Base-by-base conservation (phyloP, 2,329 filamentous ascomycete species). In the Diaporthe destruens region DNA sequence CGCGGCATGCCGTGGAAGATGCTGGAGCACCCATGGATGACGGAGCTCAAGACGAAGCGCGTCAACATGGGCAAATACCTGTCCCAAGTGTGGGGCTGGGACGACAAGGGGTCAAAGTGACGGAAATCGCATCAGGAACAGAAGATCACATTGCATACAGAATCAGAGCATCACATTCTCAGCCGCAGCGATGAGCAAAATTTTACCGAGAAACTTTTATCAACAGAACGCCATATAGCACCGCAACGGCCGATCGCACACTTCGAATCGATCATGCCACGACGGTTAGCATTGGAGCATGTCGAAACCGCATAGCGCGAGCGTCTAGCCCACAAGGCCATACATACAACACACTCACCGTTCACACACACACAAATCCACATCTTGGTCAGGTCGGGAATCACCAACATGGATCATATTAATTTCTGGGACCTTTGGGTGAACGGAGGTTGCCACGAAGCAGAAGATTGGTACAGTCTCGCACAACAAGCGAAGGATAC, bases 21-120 rank as follows among this genome's bases (percentile, higher is more conserved):
- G 95, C 90, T 98, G 75, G 96, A 99, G 80, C 96, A 99, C 84
- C 96, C 96, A 2, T 99, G 96, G 96, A 98, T 99, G 92, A 86
- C 94, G 54, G 96, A 99, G 79, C 98, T 98, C 94, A 93, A 92
- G 79, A 88, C 90, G 70, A 98, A 98, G 87, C 94, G 96, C 77
- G 96, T 99, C 81, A 98, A 98, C 83, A 98, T 99, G 95, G 91
- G 91, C 76, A 93, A 95, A 79, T 99, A 98, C 83, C 88, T 99
- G 73, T 91, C 92, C 74, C 95, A 96, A 78, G 96, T 99, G 55
- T 99, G 96, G 96, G 96, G 95, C 73, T 99, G 96, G 96, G 92
- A 96, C 76, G 91, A 94, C n/a, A 74, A 74, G 51, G 51, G 65
- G 12, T 72, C 72, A 18, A 72, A 56, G 59, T 74, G 67, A 71